Evolutionary conservation across 495 filamentous ascomycete species (phyloP), one percentile per base, ranked within the genome.

Genomic region (Sabuloglossum arenarium): DNA sequence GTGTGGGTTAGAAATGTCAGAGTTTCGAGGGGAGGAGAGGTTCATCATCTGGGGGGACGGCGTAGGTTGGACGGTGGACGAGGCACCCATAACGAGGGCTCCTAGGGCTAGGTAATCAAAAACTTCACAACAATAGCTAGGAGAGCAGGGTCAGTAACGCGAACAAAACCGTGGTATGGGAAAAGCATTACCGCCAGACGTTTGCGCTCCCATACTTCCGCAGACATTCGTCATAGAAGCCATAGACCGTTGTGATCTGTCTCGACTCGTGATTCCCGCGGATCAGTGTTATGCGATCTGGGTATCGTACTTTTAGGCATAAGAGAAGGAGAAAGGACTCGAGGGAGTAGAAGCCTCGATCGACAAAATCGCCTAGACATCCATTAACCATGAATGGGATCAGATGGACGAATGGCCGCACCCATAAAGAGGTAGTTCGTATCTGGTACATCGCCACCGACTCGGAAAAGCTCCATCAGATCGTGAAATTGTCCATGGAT

Each of bases 401-500:
- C 16, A 29, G 11, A 2, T 21, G 47, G 47, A 16, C 28, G 23
- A 3, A 6, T 14, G 21, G 31, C 9, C 63, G 29, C 70, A 81
- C 79, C 89, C 89, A 96, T 94, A 71, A 98, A 98, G 0, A 98
- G 79, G 68, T 98, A 98, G 66, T 96, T 95, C 23, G 91, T 98
- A 62, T 98, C 91, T 19, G 91, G 91, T 1, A 91, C 86, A 63
- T 94, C 86, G 34, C 91, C 91, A 56, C 91, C 91, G 14, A 97
- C 88, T 50, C 88, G 80, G 68, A 98, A 98, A 19, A 98, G 77
- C 70, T 98, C 91, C 91, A 98, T 98, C 62, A 98, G 66, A 64
- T 98, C 91, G 67, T 98, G 91, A 64, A 98, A 98, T 66, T 98
- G 91, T 59, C 91, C 91, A 63, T 98, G 90, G 59, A 98, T 98